Conservation (phyloP, 257 asterid genomes). For the Solanum lycopersicoides region DNA sequence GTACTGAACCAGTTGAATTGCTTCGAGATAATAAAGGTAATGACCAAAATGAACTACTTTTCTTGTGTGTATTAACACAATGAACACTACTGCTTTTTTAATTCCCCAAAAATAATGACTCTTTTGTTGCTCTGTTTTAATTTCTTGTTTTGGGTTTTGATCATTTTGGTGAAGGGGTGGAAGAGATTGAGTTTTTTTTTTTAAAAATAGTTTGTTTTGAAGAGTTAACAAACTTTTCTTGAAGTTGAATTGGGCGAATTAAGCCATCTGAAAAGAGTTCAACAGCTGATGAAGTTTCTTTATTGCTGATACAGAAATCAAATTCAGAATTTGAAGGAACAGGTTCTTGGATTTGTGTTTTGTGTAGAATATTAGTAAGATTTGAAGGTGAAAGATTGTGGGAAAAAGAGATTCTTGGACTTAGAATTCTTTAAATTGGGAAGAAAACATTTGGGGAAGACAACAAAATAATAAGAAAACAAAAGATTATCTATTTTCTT, state of each 20-base stretch:
- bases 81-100: conserved; percentile 37
- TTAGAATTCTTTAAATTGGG: background rate
- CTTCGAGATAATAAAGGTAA: conserved; percentile 29
- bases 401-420: conserved; percentile 42
- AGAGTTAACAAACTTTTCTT: conserved; percentile 18
- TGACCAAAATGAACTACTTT: conserved; percentile 38
- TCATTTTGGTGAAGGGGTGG: conserved; percentile 6
- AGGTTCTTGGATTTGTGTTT: conserved; percentile 23
- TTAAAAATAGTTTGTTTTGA: background rate
- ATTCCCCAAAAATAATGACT: conserved; percentile 24
- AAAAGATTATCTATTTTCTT: too few species aligned
- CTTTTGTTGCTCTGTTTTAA: conserved; percentile 11
- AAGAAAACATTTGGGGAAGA: too few species aligned
- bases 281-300: conserved; percentile 33
- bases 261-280: conserved; percentile 37
- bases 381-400: conserved; percentile 8
- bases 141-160: conserved; percentile 1
- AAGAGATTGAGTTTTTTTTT: conserved; percentile 7
- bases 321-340: conserved; percentile 12
- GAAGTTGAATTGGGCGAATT: conserved; percentile 30
- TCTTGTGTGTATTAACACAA: conserved; percentile 24
- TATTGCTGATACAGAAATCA: conserved; percentile 24
- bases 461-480: too few species aligned
- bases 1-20: conserved; percentile 39
- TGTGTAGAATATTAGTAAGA: background rate